Evolutionary conservation across 75 land plant species (phyloP), one percentile per base, ranked within the genome.

Genomic region (Selaginella moellendorffii): DNA sequence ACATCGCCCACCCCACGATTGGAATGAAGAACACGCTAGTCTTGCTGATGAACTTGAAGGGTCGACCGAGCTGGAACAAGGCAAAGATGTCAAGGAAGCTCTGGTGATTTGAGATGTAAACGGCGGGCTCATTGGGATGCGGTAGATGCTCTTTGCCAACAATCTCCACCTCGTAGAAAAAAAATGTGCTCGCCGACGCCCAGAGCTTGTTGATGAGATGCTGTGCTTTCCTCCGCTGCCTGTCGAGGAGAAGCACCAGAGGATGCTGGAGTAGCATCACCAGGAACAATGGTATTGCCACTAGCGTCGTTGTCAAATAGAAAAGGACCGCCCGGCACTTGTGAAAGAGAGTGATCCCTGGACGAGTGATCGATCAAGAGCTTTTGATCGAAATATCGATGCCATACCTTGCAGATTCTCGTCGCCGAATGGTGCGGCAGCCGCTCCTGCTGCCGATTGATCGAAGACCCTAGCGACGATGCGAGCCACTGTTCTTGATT

Each of bases 41-140:
- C 80, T 95, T 95, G 82, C 99, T 95, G 19, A 95, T 95, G 77
- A 95, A 95, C 59, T 89, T 95, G 69, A 95, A 95, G 71, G 77
- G 79, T 59, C 88, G 77, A 8, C 87, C 85, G 30, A 93, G 82
- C 53, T 80, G 83, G 63, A 95, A 77, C 58, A 95, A 74, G 8
- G 87, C 79, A 53, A 80, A 95, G 52, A 80, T 90, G 67, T 95
- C 99, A 63, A 95, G 64, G 71, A 86, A 95, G 54, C 99, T 95
- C 67, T 89, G 96, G 62, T 95, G 99, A 63, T 89, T 95, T 31
- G 99, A 81, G 29, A 95, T 85, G 76, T 89, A 95, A 0, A 95
- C 96, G 30, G 96, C 90, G 31, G 97, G 78, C 68, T 78, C 68
- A 65, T 85, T 77, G 28, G 79, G 61, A 2, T 71, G 42, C 51